Evolutionary conservation across 116 monocot genomes (phyloP).

Genomic region (Posidonia oceanica): DNA sequence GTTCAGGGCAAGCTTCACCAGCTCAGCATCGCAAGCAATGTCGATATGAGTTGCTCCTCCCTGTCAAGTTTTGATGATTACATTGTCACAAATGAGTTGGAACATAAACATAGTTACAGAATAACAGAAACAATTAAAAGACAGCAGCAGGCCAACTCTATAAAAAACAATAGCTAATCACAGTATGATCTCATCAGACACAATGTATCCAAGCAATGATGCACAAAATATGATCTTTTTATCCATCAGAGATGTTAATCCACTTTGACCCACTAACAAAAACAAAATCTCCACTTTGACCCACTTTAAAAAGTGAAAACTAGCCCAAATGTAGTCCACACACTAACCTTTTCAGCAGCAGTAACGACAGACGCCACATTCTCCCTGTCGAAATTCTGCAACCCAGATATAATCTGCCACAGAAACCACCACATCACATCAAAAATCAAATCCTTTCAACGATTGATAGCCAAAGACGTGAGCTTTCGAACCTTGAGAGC

Average conservation of each 20-base stretch:
- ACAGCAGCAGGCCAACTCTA: neutral
- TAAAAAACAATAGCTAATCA: no score
- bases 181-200: no score
- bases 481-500: constrained; percentile 42
- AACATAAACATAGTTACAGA: no score
- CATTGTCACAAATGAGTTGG: neutral
- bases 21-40: constrained; percentile 80
- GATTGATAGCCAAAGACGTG: no score
- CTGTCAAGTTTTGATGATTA: constrained; percentile 20
- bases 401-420: constrained; percentile 73
- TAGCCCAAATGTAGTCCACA: no score
- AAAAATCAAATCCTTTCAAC: neutral
- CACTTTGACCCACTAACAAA: no score
- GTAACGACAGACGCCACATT: constrained; percentile 64
- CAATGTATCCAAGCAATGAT: no score
- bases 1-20: constrained; percentile 71
- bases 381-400: constrained; percentile 70
- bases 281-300: no score
- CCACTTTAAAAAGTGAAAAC: no score
- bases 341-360: constrained; percentile 71
- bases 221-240: no score
- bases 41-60: constrained; percentile 95
- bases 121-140: no score
- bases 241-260: no score
- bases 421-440: neutral